Conservation (phyloP, 305 asterid species). For the Plantago rigida region DNA sequence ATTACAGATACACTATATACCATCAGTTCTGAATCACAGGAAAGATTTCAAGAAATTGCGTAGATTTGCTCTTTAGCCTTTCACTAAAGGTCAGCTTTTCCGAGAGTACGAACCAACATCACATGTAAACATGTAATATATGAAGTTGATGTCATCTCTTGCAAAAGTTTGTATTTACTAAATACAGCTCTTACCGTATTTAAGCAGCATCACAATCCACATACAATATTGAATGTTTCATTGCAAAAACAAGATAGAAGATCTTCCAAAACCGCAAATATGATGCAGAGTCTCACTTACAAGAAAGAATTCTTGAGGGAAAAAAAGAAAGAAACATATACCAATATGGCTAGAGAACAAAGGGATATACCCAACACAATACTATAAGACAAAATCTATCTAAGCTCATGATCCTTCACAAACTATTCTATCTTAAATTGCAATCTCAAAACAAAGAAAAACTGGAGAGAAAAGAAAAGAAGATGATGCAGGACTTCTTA, state of each 20-base stretch:
- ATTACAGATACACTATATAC: too few relatives aligned
- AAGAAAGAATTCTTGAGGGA: slow-evolving; percentile 1
- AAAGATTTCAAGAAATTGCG: too few relatives aligned
- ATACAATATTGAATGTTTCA: too few relatives aligned
- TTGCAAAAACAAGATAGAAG: background rate
- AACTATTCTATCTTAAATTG: slow-evolving; percentile 18
- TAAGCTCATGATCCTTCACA: slow-evolving; percentile 27
- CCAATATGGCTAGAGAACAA: background rate
- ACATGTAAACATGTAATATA: too few relatives aligned
- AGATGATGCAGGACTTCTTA: background rate
- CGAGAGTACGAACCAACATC: too few relatives aligned
- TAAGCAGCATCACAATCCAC: too few relatives aligned
- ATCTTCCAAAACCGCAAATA: background rate
- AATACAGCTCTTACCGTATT: too few relatives aligned
- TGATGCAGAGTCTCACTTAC: slow-evolving; percentile 3
- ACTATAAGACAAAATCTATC: background rate
- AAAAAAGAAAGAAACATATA: background rate
- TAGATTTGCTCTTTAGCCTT: too few relatives aligned
- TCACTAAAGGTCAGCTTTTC: too few relatives aligned
- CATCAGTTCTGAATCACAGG: too few relatives aligned
- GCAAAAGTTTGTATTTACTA: too few relatives aligned
- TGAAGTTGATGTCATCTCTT: too few relatives aligned
- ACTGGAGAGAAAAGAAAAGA: slow-evolving; percentile 5
- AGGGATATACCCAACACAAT: background rate
- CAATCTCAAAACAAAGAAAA: slow-evolving; percentile 21